Conservation (phyloP, 2,329 filamentous ascomycete species). For the Ascosphaera apis region DNA sequence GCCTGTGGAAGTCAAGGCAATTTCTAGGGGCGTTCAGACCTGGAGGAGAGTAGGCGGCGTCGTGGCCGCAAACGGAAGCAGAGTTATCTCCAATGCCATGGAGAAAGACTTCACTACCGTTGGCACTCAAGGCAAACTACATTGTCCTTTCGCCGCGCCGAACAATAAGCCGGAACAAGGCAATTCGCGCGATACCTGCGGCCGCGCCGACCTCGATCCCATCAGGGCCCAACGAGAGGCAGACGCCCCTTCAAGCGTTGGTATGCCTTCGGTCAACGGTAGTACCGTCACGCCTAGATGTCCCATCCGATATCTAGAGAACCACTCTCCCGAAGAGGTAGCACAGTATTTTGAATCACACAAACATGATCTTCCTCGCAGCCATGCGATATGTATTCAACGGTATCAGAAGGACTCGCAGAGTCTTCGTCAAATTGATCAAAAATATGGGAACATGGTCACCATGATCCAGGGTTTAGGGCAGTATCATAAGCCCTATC, state of each 20-base stretch:
- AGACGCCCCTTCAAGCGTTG: constrained; percentile 19
- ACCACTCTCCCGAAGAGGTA: constrained; percentile 81
- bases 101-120: constrained; percentile 75
- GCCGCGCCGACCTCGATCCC: constrained; percentile 35
- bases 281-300: constrained; percentile 37
- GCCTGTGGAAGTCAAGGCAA: constrained; percentile 10
- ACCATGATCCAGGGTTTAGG: constrained; percentile 88
- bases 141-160: constrained; percentile 53
- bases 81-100: constrained; percentile 28
- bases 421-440: constrained; percentile 69
- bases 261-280: constrained; percentile 21
- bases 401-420: constrained; percentile 72
- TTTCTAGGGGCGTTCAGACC: constrained; percentile 17
- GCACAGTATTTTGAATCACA: constrained; percentile 85
- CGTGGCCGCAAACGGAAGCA: constrained; percentile 13
- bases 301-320: constrained; percentile 77
- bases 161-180: constrained; percentile 19
- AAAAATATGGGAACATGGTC: constrained; percentile 77
- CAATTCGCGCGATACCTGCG: constrained; percentile 17
- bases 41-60: constrained; percentile 14
- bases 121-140: constrained; percentile 50
- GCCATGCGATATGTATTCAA: constrained; percentile 77
- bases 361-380: constrained; percentile 83
- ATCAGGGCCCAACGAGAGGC: constrained; percentile 25
- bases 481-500: constrained; percentile 66